Conservation (phyloP, 1,284 basidiomycete genomes). For the Ceratobasidium theobromae region DNA sequence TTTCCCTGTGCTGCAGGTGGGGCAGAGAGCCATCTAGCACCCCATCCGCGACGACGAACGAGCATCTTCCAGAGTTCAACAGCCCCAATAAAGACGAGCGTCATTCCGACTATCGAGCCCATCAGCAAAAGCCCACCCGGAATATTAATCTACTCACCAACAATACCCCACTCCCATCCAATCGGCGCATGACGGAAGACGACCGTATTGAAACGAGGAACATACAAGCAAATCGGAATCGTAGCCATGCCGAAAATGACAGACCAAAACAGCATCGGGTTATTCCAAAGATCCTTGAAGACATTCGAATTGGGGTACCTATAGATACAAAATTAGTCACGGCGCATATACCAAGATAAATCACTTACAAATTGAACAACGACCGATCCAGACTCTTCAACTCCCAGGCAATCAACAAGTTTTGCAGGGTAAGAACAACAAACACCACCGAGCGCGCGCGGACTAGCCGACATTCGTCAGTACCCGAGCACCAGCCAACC, state of each 20-base stretch:
- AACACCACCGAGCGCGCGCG: conserved; percentile 57
- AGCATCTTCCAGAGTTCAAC: conserved; percentile 31
- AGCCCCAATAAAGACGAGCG: conserved; percentile 19
- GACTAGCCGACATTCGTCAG: conserved; percentile 23
- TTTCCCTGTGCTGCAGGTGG: conserved; percentile 17
- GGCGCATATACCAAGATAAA: too few species aligned
- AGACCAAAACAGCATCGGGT: conserved; percentile 57
- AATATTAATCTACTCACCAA: conserved; percentile 31
- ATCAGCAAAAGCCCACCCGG: not conserved
- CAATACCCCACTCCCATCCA: conserved; percentile 51
- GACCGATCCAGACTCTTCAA: conserved; percentile 40
- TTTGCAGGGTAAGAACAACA: conserved; percentile 55
- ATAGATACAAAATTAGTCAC: too few species aligned
- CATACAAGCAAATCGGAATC: conserved; percentile 55
- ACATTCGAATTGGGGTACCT: conserved; percentile 46
- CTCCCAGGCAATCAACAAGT: conserved; percentile 50
- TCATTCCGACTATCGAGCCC: conserved; percentile 13
- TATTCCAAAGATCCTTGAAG: conserved; percentile 53
- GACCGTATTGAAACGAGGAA: conserved; percentile 41
- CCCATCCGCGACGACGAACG: conserved; percentile 28
- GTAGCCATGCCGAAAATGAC: conserved; percentile 52
- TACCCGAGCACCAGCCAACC: not conserved
- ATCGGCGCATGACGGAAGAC: conserved; percentile 50
- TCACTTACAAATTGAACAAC: conserved; percentile 6
- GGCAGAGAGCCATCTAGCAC: conserved; percentile 21